Base-by-base conservation (phyloP, 75 land plant genomes). In the Cunninghamia lanceolata region DNA sequence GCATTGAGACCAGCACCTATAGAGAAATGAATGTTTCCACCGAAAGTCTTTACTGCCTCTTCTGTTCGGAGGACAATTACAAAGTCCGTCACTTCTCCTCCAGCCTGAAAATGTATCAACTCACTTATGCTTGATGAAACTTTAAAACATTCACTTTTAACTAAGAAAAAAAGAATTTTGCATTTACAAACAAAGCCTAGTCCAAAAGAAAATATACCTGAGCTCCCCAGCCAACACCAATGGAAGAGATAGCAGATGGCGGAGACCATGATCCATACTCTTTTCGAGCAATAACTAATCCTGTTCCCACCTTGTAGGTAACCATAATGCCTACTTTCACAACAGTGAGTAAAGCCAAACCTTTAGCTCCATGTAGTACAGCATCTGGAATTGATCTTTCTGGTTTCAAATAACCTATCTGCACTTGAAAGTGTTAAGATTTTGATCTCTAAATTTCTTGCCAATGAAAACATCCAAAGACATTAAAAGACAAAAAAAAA, bases 221-320 rank as follows among this genome's bases (percentile, higher is more conserved):
- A 83, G 93, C 92, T 40, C 99, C 99, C 99, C 99, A 98, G 74
- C 99, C 99, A 81, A 97, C 50, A 47, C 99, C 99, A 87, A 93
- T 89, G 35, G 99, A 91, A 66, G 99, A 91, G 74, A 98, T 92
- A 43, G 99, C 99, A 47, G 97, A 94, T 5, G 99, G 99, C 21
- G 99, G 91, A 88, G 99, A 98, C 99, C 99, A 98, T 77, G 99
- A 90, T 19, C 99, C 99, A 92, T 96, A 99, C 54, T 89, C 92
- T 59, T 93, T 92, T 34, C 94, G 94, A 83, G 98, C 95, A 87
- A 98, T 70, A 40, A 96, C 99, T 79, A 98, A 84, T n/a, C 99
- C 99, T 36, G 99, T 97, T 71, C 99, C 99, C 77, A 96, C 84
- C 83, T 97, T 95, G 83, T 98, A 98, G 17, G 99, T 97, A 32